Evolutionary conservation across 202 grass and related monocot genomes (phyloP).

Genomic region (Bolboschoenoplectus hybrid): DNA sequence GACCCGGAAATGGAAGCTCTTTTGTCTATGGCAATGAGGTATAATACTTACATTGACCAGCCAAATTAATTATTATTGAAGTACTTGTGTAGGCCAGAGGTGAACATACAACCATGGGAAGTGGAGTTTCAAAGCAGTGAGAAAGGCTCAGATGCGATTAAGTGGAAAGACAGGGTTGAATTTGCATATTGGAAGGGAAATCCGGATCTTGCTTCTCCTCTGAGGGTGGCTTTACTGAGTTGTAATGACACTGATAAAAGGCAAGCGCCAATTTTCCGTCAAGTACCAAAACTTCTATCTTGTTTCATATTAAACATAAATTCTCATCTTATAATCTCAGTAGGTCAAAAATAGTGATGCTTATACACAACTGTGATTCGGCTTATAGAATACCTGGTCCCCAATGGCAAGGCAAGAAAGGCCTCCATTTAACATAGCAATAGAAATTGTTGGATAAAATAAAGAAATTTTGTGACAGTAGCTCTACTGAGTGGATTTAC

Average conservation of each 20-base stretch:
- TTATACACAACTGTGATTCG: not conserved
- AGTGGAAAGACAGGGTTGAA: conserved; percentile 51
- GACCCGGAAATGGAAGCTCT: too few species aligned
- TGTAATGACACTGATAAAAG: conserved; percentile 74
- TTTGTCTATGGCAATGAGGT: too few species aligned
- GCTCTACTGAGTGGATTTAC: not conserved
- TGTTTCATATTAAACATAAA: not conserved
- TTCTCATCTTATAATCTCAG: not conserved
- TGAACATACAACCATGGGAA: conserved; percentile 78
- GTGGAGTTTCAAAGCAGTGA: conserved; percentile 62
- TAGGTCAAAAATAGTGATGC: not conserved
- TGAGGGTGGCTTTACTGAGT: conserved; percentile 53
- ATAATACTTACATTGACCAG: too few species aligned
- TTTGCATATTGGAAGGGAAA: conserved; percentile 93
- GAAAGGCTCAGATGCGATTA: conserved; percentile 43
- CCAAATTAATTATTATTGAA: conserved; percentile 9
- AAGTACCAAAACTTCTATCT: conserved; percentile 42
- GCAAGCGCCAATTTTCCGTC: conserved; percentile 67
- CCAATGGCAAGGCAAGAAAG: too few species aligned
- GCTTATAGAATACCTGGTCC: not conserved
- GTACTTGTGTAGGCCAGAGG: conserved; percentile 61
- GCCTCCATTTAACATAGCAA: not conserved
- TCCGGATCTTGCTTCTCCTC: conserved; percentile 70
- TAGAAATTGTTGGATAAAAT: not conserved
- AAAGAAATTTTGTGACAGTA: not conserved